These are phyloP conservation scores for Sarocladium brachiariae DNA, from an alignment of 2,329 filamentous ascomycete species.

Conservation along the genomic window DNA sequence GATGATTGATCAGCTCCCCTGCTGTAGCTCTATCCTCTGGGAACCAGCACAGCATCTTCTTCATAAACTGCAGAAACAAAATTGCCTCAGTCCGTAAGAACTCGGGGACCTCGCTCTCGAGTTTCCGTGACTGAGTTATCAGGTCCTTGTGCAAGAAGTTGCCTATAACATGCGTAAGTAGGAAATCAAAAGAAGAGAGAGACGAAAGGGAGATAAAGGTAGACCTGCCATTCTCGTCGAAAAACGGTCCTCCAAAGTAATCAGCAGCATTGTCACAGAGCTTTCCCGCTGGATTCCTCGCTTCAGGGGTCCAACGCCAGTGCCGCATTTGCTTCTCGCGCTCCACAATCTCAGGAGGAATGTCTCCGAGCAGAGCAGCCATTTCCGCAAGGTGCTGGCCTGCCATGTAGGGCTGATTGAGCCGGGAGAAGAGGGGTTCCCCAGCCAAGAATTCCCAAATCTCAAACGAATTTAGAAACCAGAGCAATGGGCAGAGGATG, in stretches of 20 bases:
- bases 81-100: neutral
- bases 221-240: neutral
- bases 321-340: slow-evolving; percentile 16
- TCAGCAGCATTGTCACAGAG: slow-evolving; percentile 14
- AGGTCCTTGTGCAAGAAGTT: neutral
- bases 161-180: neutral
- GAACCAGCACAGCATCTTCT: neutral
- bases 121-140: no score
- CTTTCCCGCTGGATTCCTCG: slow-evolving; percentile 12
- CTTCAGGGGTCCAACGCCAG: slow-evolving; percentile 15
- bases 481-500: no score
- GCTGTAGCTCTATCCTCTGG: neutral
- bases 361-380: slow-evolving; percentile 17
- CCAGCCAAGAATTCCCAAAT: slow-evolving; percentile 20
- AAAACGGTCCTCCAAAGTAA: slow-evolving; percentile 15
- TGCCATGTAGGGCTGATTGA: slow-evolving; percentile 15
- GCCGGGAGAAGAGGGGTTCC: slow-evolving; percentile 17
- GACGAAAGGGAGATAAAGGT: neutral
- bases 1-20: neutral
- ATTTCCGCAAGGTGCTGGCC: slow-evolving; percentile 19
- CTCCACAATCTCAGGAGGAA: slow-evolving; percentile 14
- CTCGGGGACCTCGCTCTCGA: neutral
- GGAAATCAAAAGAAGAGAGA: no score
- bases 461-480: neutral
- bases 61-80: neutral